Evolutionary conservation across 768 basidiomycete species (phyloP).

Genomic region (Gloeostereum incarnatum): DNA sequence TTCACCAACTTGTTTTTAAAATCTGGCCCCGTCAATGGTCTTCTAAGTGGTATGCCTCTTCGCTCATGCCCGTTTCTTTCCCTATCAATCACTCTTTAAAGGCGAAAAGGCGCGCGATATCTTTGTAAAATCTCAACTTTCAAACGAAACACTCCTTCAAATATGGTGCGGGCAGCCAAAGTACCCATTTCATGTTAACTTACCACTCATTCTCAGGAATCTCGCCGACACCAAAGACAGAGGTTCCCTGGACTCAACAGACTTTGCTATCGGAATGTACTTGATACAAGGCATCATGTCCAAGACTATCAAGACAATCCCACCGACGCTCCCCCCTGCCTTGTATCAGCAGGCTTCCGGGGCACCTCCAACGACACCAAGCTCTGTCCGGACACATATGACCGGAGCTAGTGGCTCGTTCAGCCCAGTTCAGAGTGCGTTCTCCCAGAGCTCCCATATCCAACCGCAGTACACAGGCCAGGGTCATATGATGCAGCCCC

Average conservation of each 20-base stretch:
- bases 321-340: slow-evolving; percentile 68
- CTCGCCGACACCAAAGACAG: slow-evolving; percentile 93
- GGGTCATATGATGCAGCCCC: slow-evolving; percentile 37
- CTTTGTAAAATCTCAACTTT: slow-evolving; percentile 85
- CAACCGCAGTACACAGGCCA: slow-evolving; percentile 64
- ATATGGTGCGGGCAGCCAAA: slow-evolving; percentile 62
- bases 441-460: slow-evolving; percentile 30
- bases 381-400: slow-evolving; percentile 36
- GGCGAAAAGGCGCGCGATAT: slow-evolving; percentile 86
- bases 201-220: slow-evolving; percentile 42
- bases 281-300: slow-evolving; percentile 93
- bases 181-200: slow-evolving; percentile 1
- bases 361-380: slow-evolving; percentile 21
- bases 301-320: slow-evolving; percentile 60
- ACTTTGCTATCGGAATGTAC: slow-evolving; percentile 96
- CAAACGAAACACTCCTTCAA: slow-evolving; percentile 79
- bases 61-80: neutral
- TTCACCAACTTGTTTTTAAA: slow-evolving; percentile 73
- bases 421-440: slow-evolving; percentile 40
- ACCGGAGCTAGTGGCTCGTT: slow-evolving; percentile 57
- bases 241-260: slow-evolving; percentile 78
- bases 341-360: slow-evolving; percentile 78
- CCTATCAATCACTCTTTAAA: slow-evolving; percentile 14
- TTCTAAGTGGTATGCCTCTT: slow-evolving; percentile 58
- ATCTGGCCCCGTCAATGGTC: slow-evolving; percentile 62